These are phyloP conservation scores for Balansia obtecta DNA, from an alignment of 2,329 filamentous ascomycete species.

Conservation along the genomic window DNA sequence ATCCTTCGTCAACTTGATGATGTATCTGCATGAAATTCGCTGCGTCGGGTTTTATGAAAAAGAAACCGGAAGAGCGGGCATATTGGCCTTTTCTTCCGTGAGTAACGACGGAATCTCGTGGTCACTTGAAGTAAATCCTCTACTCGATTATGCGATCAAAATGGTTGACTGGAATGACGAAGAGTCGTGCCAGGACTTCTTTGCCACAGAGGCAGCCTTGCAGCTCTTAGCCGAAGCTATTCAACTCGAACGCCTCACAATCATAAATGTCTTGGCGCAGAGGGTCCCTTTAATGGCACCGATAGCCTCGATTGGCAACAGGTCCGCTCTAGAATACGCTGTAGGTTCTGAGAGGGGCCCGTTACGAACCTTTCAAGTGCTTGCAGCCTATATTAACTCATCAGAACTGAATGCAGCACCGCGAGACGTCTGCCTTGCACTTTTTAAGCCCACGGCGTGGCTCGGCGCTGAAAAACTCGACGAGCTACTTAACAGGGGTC, in stretches of 20 bases:
- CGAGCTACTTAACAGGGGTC: background rate
- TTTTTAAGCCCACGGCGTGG: background rate
- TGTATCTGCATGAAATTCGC: background rate
- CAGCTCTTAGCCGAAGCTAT: conserved; percentile 1
- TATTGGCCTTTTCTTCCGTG: conserved; percentile 2
- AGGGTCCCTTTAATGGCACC: background rate
- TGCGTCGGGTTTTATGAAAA: background rate
- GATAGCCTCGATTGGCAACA: background rate
- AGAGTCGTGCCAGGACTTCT: background rate
- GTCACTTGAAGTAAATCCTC: background rate
- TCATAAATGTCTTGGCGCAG: background rate
- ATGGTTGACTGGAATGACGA: background rate
- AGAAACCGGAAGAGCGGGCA: conserved; percentile 1
- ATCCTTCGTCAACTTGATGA: background rate
- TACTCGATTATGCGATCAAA: background rate
- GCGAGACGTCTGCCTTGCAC: background rate
- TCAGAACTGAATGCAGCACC: background rate
- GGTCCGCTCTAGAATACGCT: background rate
- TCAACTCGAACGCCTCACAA: background rate
- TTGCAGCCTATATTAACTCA: background rate
- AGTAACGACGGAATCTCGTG: background rate
- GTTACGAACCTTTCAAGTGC: background rate
- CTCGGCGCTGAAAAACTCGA: background rate
- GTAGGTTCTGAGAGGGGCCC: background rate
- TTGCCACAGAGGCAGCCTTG: background rate